phyloP scores from a whole-genome alignment of 2,329 filamentous ascomycete genomes.

The Thielaviopsis musarum region DNA sequence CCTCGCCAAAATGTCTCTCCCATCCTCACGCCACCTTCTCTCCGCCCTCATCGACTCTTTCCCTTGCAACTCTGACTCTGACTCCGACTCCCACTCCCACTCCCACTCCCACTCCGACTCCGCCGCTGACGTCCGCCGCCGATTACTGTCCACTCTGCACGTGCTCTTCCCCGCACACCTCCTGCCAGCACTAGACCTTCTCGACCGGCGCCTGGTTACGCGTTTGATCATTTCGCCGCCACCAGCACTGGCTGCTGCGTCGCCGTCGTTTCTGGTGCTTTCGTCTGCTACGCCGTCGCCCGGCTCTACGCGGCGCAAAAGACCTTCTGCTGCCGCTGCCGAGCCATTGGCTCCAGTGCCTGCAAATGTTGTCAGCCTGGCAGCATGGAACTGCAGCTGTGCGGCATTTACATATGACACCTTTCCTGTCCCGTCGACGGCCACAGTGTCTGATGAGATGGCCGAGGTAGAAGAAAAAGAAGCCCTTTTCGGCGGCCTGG shows the following conservation, averaged over 20 bases:
- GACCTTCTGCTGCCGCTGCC: constrained; percentile 11
- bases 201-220: constrained; percentile 61
- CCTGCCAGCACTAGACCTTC: constrained; percentile 70
- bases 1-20: constrained; percentile 2
- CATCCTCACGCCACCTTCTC: constrained; percentile 3
- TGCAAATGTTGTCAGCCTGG: constrained; percentile 53
- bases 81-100: background rate
- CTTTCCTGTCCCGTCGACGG: constrained; percentile 26
- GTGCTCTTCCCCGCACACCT: constrained; percentile 68
- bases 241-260: no score
- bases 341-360: background rate
- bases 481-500: constrained; percentile 32
- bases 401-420: constrained; percentile 63
- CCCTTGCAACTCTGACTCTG: background rate
- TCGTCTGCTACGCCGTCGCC: background rate
- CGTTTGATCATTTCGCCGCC: constrained; percentile 22
- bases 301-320: background rate
- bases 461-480: background rate
- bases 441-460: background rate
- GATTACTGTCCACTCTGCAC: constrained; percentile 60
- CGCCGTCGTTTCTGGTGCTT: background rate
- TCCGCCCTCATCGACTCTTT: constrained; percentile 3
- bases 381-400: constrained; percentile 80
- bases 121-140: constrained; percentile 9
- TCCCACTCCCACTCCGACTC: background rate